Base-by-base conservation (phyloP, 345 rosid genomes). In the Acer campestre region DNA sequence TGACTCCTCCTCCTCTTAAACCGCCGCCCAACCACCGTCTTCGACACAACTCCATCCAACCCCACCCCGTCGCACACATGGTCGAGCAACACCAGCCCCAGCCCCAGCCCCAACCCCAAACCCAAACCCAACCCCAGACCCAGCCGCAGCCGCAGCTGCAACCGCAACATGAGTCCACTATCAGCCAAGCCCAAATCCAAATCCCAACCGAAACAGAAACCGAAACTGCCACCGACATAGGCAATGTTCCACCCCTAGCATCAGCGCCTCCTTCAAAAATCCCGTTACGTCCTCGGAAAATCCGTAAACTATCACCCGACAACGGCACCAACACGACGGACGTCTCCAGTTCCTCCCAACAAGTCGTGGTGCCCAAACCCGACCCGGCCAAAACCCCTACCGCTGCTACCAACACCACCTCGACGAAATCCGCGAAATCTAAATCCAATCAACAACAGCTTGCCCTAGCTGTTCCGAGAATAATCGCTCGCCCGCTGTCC, bases 201-300 rank as follows among this genome's bases (percentile, higher is more conserved):
- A 65, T 71, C 3, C 78, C 38, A 35, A 35, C 46, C 9, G 10
- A 42, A 42, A 42, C 46, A 7, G 46, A 78, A 77, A 51, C 82
- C 25, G 77, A 69, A 69, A 40, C 78, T 18, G n/a, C 82, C 71
- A 35, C 84, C 20, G 90, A 90, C 35, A 38, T 81, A 56, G 46
- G 75, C 71, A 77, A 79, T 81, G 82, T 80, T 44, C 79, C 85
- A 8, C 75, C 73, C 0, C 77, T n/a, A 42, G 56, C 80, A 13
- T 71, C 87, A n/a, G 82, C 93, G 40, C 92, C 92, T 17, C 91
- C 93, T 12, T 76, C 98, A 61, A 94, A 97, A 89, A 94, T 94
- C 79, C 99, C 99, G 49, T 83, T 88, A 23, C 99, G 98, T 55
- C 99, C 98, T 73, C 91, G 95, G 16, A 91, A 94, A 85, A 81